A percentile compares a stretch with the other conserved stretches of the same genome.
phyloP scores from a whole-genome alignment of 2,329 filamentous ascomycete genomes.

The Cladosporium colombiae region DNA sequence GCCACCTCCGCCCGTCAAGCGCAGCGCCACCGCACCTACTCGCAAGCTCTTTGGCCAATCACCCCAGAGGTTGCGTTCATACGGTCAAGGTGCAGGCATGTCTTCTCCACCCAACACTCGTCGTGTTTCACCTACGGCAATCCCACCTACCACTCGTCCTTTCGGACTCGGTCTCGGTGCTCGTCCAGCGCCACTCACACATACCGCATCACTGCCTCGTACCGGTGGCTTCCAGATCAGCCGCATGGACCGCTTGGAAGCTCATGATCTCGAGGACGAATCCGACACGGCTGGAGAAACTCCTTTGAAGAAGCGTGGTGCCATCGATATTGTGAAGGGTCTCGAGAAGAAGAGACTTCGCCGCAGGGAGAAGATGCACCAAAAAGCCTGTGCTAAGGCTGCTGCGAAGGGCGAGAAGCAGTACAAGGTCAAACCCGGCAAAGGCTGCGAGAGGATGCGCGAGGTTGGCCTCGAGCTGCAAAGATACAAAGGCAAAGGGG shows the following conservation, averaged over 20 bases:
- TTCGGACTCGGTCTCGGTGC: conserved; percentile 52
- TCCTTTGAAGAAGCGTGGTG: conserved; percentile 71
- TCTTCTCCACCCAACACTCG: conserved; percentile 69
- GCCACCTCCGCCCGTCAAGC: conserved; percentile 30
- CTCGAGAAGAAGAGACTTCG: conserved; percentile 92
- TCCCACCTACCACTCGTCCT: conserved; percentile 51
- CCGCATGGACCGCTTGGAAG: conserved; percentile 27
- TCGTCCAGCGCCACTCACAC: conserved; percentile 64
- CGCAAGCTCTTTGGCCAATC: conserved; percentile 66
- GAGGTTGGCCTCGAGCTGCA: conserved; percentile 88
- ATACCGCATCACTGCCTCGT: conserved; percentile 85
- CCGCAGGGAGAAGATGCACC: conserved; percentile 87
- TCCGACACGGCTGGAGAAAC: conserved; percentile 50
- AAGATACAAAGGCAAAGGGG: conserved; percentile 68
- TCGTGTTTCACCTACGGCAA: conserved; percentile 43
- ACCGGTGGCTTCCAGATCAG: conserved; percentile 64
- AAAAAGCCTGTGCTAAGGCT: conserved; percentile 83
- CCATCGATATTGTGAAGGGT: conserved; percentile 96
- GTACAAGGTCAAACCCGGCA: conserved; percentile 73
- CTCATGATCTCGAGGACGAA: conserved; percentile 44
- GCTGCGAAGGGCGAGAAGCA: conserved; percentile 63
- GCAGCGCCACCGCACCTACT: conserved; percentile 20
- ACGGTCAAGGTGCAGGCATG: conserved; percentile 40
- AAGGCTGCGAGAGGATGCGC: conserved; percentile 89
- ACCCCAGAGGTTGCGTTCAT: conserved; percentile 60